A percentile compares a stretch with the other conserved stretches of the same genome.
These are phyloP conservation scores for Cyclotella choctawhatcheeana DNA, from an alignment of 108 stramenopile genomes.

Conservation along the genomic window DNA sequence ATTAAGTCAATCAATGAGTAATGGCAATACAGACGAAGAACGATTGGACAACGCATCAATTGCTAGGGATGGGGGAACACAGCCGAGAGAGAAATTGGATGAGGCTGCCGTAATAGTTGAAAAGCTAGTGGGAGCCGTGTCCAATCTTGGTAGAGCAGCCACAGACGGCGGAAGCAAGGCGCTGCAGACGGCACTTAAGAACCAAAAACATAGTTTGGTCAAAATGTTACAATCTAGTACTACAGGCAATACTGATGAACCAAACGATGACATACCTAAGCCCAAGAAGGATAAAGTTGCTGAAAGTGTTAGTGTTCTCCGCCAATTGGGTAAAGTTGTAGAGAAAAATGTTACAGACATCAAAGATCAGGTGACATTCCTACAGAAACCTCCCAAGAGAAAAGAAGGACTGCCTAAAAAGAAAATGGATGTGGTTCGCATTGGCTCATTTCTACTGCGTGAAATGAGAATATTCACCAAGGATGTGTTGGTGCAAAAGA, in stretches of 20 bases:
- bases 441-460: slow-evolving; percentile 43
- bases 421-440: slow-evolving; percentile 28
- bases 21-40: slow-evolving; percentile 27
- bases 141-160: slow-evolving; percentile 51
- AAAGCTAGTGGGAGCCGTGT: slow-evolving; percentile 45
- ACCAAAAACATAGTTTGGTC: slow-evolving; percentile 40
- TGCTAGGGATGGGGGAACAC: slow-evolving; percentile 8
- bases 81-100: slow-evolving; percentile 24
- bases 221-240: slow-evolving; percentile 30
- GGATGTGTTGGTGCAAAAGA: slow-evolving; percentile 25
- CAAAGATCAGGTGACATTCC: slow-evolving; percentile 31
- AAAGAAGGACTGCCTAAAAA: slow-evolving; percentile 40
- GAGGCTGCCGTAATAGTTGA: slow-evolving; percentile 46
- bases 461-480: slow-evolving; percentile 53
- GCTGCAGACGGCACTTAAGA: slow-evolving; percentile 33
- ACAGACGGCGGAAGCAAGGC: slow-evolving; percentile 37
- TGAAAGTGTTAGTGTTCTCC: slow-evolving; percentile 29
- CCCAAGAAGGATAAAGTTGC: slow-evolving; percentile 18
- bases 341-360: slow-evolving; percentile 54
- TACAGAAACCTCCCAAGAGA: slow-evolving; percentile 44
- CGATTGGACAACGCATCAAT: slow-evolving; percentile 8
- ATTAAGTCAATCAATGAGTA: slow-evolving; percentile 17
- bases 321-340: slow-evolving; percentile 50
- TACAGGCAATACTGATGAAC: neutral
- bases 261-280: slow-evolving; percentile 5